Evolutionary conservation across 1,284 basidiomycete species (phyloP), one percentile per base, ranked within the genome.

Genomic region (Fomitiporia mediterranea): DNA sequence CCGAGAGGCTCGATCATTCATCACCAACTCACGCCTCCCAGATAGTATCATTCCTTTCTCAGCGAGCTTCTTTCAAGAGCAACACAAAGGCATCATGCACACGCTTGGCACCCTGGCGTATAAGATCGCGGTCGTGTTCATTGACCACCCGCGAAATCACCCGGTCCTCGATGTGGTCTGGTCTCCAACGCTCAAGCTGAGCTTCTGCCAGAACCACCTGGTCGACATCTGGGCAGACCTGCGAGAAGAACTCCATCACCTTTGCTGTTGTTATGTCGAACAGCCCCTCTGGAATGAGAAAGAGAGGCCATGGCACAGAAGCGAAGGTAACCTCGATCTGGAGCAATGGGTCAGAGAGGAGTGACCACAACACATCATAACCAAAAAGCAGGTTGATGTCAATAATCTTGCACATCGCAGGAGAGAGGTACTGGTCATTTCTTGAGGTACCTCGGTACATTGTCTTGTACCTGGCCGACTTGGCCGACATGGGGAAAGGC

Each of bases 101-200:
- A 30, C n/a, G 15, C 1, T 46, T 25, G 25, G 44, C 44, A 2
- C 25, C 44, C 25, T 2, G 25, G n/a, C 25, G 23, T 28, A 30
- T 28, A 2, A 15, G 11, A 7, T 30, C 11, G 9, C 44, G 44
- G 3, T 46, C 44, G 6, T 27, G 2, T n/a, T 30, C 25, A 5
- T 46, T 15, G 8, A 15, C 2, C 5, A 46, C n/a, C 9, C 28
- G 25, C 7, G 21, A 6, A 15, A 46, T 9, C 3, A 46, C 17
- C 44, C 23, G 30, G 11, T 46, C 17, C 44, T 30, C 27, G 70
- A 90, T 89, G 43, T 84, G 73, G 67, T 89, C 88, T 2, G 88
- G 88, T 65, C 89, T 87, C 86, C 87, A 90, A 50, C 83, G 72
- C 28, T 84, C 75, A 66, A 86, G 74, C 2, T 83, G 85, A 32